Evolutionary conservation across 164 flowering plant genomes (phyloP), one percentile per base, ranked within the genome.

Genomic region (Magnolia kwangsiensis): DNA sequence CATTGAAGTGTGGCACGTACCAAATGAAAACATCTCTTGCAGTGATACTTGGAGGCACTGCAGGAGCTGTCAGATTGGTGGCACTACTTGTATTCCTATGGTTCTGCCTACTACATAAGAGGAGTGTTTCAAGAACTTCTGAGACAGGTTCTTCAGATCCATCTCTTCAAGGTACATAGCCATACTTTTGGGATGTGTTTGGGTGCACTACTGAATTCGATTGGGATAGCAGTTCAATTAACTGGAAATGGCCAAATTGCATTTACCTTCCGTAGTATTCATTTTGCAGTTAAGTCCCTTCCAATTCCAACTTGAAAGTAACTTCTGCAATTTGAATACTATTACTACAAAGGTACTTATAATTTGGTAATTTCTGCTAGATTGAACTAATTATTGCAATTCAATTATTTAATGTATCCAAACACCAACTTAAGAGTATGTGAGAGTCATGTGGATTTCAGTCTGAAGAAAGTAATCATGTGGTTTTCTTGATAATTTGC

Each of bases 11-110:
- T 80, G 78, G 86, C 84, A 79, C 79, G 69, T 80, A 83, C 86
- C 90, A 90, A 83, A 94, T 94, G 98, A 90, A 96, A 88, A 85
- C 81, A 88, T 75, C 88, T 88, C 93, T 90, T 92, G 97, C 96
- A 86, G 94, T 92, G 82, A 80, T 91, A 79, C 50, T 91, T 72
- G 98, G 96, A 87, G 93, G 96, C 84, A 96, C 92, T 92, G 97
- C 91, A 88, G 98, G 98, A 89, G 92, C 89, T 83, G 83, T 90
- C 87, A 92, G 89, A 81, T 87, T 92, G 85, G 89, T 88, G 78
- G 92, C 84, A 80, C 74, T 94, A 63, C 59, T 87, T 64, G 69
- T 86, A 51, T 78, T 90, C 27, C 18, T 91, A 68, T 89, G 92
- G 89, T 89, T 85, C 81, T 92, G 87, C 83, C 64, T 88, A 18